Evolutionary conservation across 1,284 basidiomycete genomes (phyloP).

Genomic region (Apiotrichum sp.): DNA sequence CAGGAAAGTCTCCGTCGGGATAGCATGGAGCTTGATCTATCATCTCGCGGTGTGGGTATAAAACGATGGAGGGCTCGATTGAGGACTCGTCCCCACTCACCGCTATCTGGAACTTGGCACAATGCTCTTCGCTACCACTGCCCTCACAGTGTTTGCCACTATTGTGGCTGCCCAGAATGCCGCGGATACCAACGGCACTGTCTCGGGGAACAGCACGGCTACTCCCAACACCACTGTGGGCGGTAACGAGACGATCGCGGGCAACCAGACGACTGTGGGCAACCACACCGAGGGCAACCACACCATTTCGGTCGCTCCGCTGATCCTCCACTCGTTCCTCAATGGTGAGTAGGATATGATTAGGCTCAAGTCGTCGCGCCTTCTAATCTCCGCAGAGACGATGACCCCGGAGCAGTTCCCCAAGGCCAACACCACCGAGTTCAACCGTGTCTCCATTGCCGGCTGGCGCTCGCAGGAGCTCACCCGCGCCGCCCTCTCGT

Average conservation of each 20-base stretch:
- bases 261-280: no score
- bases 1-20: no score
- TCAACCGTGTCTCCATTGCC: neutral
- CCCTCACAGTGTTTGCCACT: neutral
- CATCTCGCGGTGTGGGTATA: no score
- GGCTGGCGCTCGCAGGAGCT: neutral
- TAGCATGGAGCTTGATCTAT: no score
- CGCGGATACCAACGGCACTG: neutral
- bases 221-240: neutral
- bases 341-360: neutral
- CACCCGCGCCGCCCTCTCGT: conserved; percentile 1
- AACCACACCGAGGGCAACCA: no score
- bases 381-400: neutral
- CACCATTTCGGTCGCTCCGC: neutral
- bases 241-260: neutral
- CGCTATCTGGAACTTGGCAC: no score
- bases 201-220: neutral
- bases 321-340: neutral
- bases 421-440: neutral
- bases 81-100: no score
- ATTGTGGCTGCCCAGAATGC: neutral
- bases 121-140: neutral
- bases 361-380: neutral
- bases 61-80: no score
- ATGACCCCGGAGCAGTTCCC: neutral